Evolutionary conservation across 2,329 filamentous ascomycete genomes (phyloP).

Genomic region (Dissoconium aciculare): DNA sequence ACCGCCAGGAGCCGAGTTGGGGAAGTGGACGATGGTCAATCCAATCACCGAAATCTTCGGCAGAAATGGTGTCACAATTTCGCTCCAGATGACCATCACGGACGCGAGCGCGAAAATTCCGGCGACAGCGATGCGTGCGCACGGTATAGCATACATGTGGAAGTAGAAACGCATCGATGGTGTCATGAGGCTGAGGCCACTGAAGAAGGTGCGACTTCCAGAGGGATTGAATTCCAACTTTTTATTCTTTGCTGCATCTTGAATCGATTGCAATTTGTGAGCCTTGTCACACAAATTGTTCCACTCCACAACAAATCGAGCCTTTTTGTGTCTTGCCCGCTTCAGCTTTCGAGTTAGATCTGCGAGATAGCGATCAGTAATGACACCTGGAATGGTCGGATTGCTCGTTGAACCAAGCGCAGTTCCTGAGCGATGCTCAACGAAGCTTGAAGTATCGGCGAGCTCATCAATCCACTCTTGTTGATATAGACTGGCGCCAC

Average conservation of each 20-base stretch:
- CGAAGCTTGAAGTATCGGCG: conserved; percentile 56
- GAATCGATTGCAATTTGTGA: conserved; percentile 58
- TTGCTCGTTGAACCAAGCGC: conserved; percentile 21
- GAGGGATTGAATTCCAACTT: conserved; percentile 53
- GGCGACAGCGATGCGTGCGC: conserved; percentile 49
- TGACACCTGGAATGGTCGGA: conserved; percentile 49
- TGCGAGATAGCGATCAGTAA: conserved; percentile 86
- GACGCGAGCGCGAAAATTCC: conserved; percentile 59
- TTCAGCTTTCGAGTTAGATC: conserved; percentile 72
- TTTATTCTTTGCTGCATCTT: conserved; percentile 70
- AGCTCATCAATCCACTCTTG: conserved; percentile 95
- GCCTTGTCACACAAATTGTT: conserved; percentile 61
- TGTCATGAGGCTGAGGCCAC: conserved; percentile 39
- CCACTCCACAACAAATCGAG: conserved; percentile 78
- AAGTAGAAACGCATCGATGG: conserved; percentile 71
- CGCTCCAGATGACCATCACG: conserved; percentile 77
- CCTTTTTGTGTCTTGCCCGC: conserved; percentile 67
- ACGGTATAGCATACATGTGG: conserved; percentile 59
- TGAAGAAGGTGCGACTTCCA: conserved; percentile 27
- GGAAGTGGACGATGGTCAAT: conserved; percentile 59
- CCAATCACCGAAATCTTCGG: conserved; percentile 59
- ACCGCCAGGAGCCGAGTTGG: conserved; percentile 44
- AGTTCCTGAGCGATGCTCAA: conserved; percentile 39
- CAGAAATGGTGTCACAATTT: conserved; percentile 70
- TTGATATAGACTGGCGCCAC: conserved; percentile 58